phyloP scores from a whole-genome alignment of 345 rosid species.

The Eutrema yunnanense region DNA sequence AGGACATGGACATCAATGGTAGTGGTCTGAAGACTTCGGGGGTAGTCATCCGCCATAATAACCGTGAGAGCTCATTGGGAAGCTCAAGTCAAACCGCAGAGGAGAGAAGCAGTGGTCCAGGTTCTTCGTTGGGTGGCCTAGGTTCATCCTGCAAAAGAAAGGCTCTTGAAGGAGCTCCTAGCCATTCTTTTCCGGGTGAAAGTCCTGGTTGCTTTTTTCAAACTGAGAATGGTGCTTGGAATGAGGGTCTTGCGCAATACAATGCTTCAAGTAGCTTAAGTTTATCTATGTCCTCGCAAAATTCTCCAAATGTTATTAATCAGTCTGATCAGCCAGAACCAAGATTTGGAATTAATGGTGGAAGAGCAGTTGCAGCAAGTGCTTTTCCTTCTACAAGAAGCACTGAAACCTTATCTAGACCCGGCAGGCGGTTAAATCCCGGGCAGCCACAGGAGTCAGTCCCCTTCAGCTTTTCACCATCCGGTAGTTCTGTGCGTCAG shows the following conservation, averaged over 20 bases:
- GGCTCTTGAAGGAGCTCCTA: conserved; percentile 77
- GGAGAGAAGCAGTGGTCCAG: conserved; percentile 45
- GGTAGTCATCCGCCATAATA: conserved; percentile 28
- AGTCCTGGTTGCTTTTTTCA: conserved; percentile 60
- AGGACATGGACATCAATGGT: conserved; percentile 32
- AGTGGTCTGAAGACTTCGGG: conserved; percentile 33
- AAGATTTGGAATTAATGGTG: conserved; percentile 47
- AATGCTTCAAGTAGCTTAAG: conserved; percentile 58
- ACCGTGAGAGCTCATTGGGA: conserved; percentile 40
- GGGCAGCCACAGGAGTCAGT: conserved; percentile 42
- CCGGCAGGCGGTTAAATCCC: conserved; percentile 42
- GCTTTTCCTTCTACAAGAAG: conserved; percentile 46
- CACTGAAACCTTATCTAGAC: conserved; percentile 36
- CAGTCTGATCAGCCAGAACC: conserved; percentile 41
- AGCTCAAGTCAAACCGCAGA: conserved; percentile 51
- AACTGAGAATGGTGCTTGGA: conserved; percentile 44
- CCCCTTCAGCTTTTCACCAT: conserved; percentile 39
- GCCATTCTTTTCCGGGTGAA: conserved; percentile 51
- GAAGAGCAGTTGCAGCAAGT: conserved; percentile 38
- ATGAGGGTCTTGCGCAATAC: conserved; percentile 29
- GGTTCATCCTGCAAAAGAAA: conserved; percentile 86
- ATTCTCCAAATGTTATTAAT: conserved; percentile 28
- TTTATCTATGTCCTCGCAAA: conserved; percentile 46
- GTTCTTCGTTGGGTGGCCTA: conserved; percentile 56
- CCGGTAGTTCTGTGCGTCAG: conserved; percentile 37